Evolutionary conservation across 2,329 filamentous ascomycete species (phyloP), one percentile per base, ranked within the genome.

Genomic region (Phoma sp.): DNA sequence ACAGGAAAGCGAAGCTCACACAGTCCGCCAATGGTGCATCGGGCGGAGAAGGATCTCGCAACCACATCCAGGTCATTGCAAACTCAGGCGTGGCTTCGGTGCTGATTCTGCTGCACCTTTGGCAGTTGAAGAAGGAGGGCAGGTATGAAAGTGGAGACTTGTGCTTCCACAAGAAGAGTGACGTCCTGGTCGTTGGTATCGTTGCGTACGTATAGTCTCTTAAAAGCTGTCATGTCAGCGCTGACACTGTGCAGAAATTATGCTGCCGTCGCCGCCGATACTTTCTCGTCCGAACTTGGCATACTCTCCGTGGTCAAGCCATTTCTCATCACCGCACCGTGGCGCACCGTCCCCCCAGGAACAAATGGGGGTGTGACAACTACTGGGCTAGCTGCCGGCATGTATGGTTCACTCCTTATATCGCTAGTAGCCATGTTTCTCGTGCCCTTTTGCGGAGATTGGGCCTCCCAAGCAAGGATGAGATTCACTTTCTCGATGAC

Each of bases 351-450:
- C 0, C 93, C 95, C 0, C 88, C 85, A 1, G 95, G 95, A 44
- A 98, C 95, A 37, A 99, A 99, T 71, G 95, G 95, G 29, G 95
- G 94, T 15, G 91, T 99, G 8, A 96, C 92, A 0, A 64, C 86
- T 0, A 80, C 85, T 40, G 95, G 95, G 0, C 79, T 96, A 0
- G 77, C 81, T 0, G 91, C 92, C 2, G 93, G 92, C 0, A 73
- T 90, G 19, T 72, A 90, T 0, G 93, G 93, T 3, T 88, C 91
- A 9, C 83, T 89, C 35, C 76, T 83, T 52, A 81, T 94, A 41
- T 86, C 93, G 6, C 80, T 89, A 22, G 85, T 86, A 0, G 84
- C 91, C 2, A 81, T 88, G 40, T 60, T 89, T 8, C 82, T 93
- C 43, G 71, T 93, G 21, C 91, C 91, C 0, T 84, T 91, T 61